phyloP scores from a whole-genome alignment of 129 eudicot genomes.

The Tanacetum coccineum region DNA sequence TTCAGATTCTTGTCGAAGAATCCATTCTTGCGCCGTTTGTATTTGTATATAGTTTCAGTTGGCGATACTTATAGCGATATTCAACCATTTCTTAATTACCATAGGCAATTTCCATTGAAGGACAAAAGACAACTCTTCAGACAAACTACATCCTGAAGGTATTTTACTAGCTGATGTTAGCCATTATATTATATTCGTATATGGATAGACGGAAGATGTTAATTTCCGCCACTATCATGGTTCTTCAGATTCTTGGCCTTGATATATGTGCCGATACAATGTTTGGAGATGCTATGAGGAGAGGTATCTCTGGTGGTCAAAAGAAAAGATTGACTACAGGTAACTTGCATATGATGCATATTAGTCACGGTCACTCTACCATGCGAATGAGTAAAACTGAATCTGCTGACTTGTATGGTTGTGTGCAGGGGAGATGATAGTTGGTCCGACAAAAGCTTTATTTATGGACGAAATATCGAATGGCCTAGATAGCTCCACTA shows the following conservation, averaged over 20 bases:
- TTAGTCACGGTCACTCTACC: no score
- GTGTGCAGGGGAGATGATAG: conserved; percentile 75
- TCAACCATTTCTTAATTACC: neutral
- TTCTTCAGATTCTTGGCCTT: conserved; percentile 79
- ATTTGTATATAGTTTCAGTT: neutral
- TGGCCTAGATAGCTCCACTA: conserved; percentile 88
- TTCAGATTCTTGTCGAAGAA: neutral
- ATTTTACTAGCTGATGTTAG: conserved; percentile 19
- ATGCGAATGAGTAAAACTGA: no score
- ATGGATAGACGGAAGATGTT: neutral
- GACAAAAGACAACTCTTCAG: conserved; percentile 49
- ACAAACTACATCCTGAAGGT: conserved; percentile 58
- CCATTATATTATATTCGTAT: neutral
- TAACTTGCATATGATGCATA: conserved; percentile 3
- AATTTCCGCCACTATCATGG: neutral
- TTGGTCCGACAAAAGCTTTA: conserved; percentile 72
- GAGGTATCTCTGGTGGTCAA: conserved; percentile 95
- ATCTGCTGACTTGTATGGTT: conserved; percentile 2
- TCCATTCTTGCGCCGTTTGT: neutral
- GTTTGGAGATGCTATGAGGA: conserved; percentile 79
- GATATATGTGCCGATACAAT: conserved; percentile 84
- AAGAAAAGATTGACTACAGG: conserved; percentile 94
- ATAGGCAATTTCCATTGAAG: conserved; percentile 51
- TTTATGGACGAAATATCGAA: conserved; percentile 89
- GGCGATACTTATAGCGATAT: neutral